These are phyloP conservation scores for Russula brevipes DNA, from an alignment of 768 basidiomycete species.

Conservation along the genomic window DNA sequence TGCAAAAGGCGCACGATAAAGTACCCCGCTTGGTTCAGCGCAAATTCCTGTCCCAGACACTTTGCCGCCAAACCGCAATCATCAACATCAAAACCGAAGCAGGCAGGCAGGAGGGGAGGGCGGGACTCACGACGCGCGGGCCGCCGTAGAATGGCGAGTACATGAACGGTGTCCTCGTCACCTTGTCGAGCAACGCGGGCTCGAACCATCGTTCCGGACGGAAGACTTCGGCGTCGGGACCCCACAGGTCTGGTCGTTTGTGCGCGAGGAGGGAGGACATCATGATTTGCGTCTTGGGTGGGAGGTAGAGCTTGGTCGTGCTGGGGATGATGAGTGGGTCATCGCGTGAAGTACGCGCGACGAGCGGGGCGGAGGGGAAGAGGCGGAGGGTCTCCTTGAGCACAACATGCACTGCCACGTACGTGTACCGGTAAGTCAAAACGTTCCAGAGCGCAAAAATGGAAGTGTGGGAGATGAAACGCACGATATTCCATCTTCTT, in stretches of 20 bases:
- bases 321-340: conserved; percentile 24
- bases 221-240: conserved; percentile 45
- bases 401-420: conserved; percentile 30
- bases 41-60: conserved; percentile 56
- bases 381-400: conserved; percentile 33
- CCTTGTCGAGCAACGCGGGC: conserved; percentile 43
- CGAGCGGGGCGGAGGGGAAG: conserved; percentile 18
- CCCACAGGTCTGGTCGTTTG: conserved; percentile 49
- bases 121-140: conserved; percentile 42
- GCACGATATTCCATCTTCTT: conserved; percentile 33
- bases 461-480: not conserved
- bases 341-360: conserved; percentile 19
- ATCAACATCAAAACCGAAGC: not conserved
- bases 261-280: conserved; percentile 34
- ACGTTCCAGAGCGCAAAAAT: not conserved
- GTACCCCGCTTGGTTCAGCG: conserved; percentile 50
- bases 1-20: conserved; percentile 53
- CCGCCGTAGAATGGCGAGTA: conserved; percentile 67
- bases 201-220: conserved; percentile 67
- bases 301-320: conserved; percentile 20
- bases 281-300: conserved; percentile 24
- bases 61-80: not conserved
- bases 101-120: not conserved
- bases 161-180: conserved; percentile 58
- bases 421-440: no score